Percentiles rank a stretch among this genome's conserved stretches.
These are phyloP conservation scores for Microglena sp. DNA, from an alignment of 139 green algal species.

Conservation along the genomic window DNA sequence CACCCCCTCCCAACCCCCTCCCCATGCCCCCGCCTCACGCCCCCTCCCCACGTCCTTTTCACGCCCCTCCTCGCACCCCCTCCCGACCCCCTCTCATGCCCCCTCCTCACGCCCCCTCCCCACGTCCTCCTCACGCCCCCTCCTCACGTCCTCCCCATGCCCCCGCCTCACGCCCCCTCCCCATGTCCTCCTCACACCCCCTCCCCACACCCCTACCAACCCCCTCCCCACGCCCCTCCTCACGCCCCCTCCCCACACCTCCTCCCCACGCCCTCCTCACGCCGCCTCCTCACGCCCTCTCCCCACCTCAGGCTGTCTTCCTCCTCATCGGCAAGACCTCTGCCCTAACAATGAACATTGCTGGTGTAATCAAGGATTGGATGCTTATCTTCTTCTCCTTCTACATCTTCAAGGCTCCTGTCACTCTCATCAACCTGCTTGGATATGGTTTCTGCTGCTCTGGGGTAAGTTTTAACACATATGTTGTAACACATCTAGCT, in stretches of 20 bases:
- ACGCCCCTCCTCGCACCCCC: no score
- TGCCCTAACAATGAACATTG: constrained; percentile 97
- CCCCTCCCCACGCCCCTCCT: no score
- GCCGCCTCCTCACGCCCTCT: background rate
- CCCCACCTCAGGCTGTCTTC: constrained; percentile 64
- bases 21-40: no score
- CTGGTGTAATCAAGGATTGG: constrained; percentile 97
- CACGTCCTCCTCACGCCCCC: no score
- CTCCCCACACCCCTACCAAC: no score
- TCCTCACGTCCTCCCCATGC: no score
- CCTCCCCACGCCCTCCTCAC: background rate
- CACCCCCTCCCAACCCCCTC: no score
- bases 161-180: background rate
- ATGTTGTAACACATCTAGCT: no score
- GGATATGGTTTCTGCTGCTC: constrained; percentile 64
- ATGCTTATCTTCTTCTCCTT: constrained; percentile 90
- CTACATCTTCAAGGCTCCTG: constrained; percentile 70
- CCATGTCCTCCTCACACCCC: background rate
- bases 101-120: no score
- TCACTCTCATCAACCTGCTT: constrained; percentile 78
- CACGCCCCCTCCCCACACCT: no score
- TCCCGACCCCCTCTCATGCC: no score
- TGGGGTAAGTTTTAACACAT: constrained; percentile 28
- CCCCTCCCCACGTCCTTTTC: no score
- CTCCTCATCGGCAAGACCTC: constrained; percentile 86